phyloP scores from a whole-genome alignment of 2,329 filamentous ascomycete genomes.

The Neonectria ditissima region DNA sequence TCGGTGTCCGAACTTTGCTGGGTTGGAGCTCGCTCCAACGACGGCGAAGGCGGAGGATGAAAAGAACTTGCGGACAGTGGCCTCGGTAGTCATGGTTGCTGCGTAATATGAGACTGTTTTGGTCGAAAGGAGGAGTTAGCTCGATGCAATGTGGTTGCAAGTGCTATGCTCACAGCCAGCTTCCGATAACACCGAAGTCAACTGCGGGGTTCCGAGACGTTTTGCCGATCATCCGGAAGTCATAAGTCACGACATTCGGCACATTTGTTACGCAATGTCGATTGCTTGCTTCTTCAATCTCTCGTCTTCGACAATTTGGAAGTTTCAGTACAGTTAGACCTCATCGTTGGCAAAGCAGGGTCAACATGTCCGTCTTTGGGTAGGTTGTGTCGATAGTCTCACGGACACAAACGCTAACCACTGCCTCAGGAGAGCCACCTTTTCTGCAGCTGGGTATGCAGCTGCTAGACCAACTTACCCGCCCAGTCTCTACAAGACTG shows the following conservation, averaged over 20 bases:
- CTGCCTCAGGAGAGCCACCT: conserved; percentile 61
- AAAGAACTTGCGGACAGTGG: conserved; percentile 83
- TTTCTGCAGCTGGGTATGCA: conserved; percentile 69
- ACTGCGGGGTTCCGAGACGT: conserved; percentile 40
- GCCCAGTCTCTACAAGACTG: conserved; percentile 61
- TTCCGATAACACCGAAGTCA: conserved; percentile 29
- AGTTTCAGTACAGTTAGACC: not conserved
- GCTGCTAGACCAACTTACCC: conserved; percentile 71
- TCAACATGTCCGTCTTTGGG: conserved; percentile 43
- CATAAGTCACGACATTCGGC: conserved; percentile 1
- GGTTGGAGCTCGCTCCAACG: conserved; percentile 87
- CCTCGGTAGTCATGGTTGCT: conserved; percentile 72
- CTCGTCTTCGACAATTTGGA: not conserved
- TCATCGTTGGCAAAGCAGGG: not conserved
- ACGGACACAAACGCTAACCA: not conserved
- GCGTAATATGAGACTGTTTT: not conserved
- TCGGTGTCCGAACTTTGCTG: conserved; percentile 89
- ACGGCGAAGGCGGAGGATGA: conserved; percentile 84
- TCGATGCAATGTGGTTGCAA: conserved; percentile 23
- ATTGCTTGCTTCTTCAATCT: not conserved
- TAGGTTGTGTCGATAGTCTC: conserved; percentile 27
- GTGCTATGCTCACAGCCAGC: conserved; percentile 3
- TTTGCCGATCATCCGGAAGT: conserved; percentile 23
- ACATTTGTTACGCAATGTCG: conserved; percentile 4
- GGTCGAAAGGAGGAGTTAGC: not conserved